phyloP scores from a whole-genome alignment of 129 eudicot genomes.

The Kitagawia praeruptora region DNA sequence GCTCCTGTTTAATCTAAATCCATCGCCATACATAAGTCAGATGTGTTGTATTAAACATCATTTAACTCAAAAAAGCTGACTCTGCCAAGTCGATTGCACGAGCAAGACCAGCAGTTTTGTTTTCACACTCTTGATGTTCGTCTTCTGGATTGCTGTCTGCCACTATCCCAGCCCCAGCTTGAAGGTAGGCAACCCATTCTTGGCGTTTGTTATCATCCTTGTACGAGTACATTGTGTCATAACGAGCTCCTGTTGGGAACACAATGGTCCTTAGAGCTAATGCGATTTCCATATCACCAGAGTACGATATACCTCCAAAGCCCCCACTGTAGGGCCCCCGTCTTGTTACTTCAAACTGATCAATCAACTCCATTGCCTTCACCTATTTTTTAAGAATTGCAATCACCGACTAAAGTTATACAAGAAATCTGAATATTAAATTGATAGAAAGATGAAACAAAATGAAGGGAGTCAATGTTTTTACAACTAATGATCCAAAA shows the following conservation, averaged over 20 bases:
- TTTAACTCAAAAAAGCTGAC: slow-evolving; percentile 39
- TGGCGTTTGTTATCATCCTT: slow-evolving; percentile 40
- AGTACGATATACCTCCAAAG: slow-evolving; percentile 68
- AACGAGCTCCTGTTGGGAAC: slow-evolving; percentile 46
- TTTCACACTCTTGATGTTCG: slow-evolving; percentile 77
- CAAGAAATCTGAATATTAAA: background rate
- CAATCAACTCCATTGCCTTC: slow-evolving; percentile 88
- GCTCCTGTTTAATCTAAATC: background rate
- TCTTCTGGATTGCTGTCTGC: slow-evolving; percentile 76
- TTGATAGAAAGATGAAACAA: background rate
- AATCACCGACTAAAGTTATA: background rate
- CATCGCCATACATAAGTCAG: background rate
- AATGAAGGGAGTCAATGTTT: background rate
- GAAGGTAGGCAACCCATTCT: slow-evolving; percentile 90
- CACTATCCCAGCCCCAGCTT: slow-evolving; percentile 96
- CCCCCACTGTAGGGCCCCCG: slow-evolving; percentile 94
- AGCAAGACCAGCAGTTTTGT: slow-evolving; percentile 72
- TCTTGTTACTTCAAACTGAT: slow-evolving; percentile 56
- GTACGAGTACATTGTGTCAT: slow-evolving; percentile 59
- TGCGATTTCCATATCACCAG: slow-evolving; percentile 81
- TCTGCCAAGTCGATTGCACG: slow-evolving; percentile 94
- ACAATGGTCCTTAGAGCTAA: slow-evolving; percentile 65
- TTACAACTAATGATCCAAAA: background rate
- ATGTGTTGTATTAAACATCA: background rate
- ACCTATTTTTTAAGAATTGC: slow-evolving; percentile 28